Evolutionary conservation across 148 eudicot species (phyloP).

Genomic region (Pharnaceum exiguum): DNA sequence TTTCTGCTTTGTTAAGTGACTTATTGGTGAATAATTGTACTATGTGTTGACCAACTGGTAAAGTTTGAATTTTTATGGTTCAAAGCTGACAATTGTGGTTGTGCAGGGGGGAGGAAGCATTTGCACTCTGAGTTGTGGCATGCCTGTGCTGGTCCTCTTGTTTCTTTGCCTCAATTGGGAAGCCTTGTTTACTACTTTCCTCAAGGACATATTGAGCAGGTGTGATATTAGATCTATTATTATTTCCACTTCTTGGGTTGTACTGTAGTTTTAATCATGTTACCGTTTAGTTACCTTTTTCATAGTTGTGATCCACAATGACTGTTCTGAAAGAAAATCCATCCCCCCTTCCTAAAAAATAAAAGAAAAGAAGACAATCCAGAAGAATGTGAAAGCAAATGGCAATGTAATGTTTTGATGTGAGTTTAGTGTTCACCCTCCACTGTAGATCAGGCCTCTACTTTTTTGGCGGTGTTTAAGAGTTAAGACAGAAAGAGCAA

Average conservation of each 20-base stretch:
- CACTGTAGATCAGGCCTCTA: too few relatives aligned
- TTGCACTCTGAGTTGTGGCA: conserved; percentile 90
- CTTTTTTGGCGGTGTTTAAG: too few relatives aligned
- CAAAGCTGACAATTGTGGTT: conserved; percentile 1
- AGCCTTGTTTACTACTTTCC: conserved; percentile 95
- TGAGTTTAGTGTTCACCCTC: too few relatives aligned
- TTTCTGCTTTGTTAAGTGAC: too few relatives aligned
- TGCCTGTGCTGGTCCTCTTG: conserved; percentile 97
- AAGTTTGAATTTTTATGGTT: not conserved
- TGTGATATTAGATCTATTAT: conserved; percentile 10
- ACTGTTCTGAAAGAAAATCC: too few relatives aligned
- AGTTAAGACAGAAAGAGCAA: too few relatives aligned
- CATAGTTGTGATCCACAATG: not conserved
- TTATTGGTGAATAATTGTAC: too few relatives aligned
- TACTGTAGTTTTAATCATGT: too few relatives aligned
- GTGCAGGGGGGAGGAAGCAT: conserved; percentile 47
- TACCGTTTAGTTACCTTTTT: not conserved
- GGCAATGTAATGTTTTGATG: too few relatives aligned
- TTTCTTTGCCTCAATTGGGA: conserved; percentile 84
- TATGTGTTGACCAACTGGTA: not conserved
- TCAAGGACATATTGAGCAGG: conserved; percentile 99
- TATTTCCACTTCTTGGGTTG: not conserved
- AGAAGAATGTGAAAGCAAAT: too few relatives aligned
- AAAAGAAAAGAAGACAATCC: too few relatives aligned
- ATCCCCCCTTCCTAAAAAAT: too few relatives aligned